Evolutionary conservation across 2,329 filamentous ascomycete species (phyloP).

Genomic region (Massarina eburnea): DNA sequence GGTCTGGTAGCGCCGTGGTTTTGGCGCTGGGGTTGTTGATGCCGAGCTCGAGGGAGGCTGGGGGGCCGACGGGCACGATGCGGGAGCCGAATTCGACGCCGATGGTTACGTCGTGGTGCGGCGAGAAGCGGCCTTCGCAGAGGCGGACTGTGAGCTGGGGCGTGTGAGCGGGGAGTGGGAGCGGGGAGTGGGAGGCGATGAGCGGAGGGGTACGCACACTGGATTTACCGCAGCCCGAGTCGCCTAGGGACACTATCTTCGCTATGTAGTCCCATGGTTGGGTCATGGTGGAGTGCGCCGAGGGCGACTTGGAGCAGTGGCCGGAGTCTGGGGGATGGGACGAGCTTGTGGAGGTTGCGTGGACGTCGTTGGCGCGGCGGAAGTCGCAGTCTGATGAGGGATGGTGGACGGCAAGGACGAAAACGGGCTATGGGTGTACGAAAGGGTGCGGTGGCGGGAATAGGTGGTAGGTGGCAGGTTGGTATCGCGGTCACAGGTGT

Average conservation of each 20-base stretch:
- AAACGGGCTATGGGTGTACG: no score
- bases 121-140: conserved; percentile 92
- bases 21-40: conserved; percentile 53
- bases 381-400: neutral
- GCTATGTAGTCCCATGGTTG: conserved; percentile 97
- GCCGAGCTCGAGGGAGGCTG: conserved; percentile 63
- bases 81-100: conserved; percentile 94
- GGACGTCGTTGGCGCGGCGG: neutral
- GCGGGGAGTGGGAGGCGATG: neutral
- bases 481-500: no score
- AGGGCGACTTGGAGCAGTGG: conserved; percentile 8
- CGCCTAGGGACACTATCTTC: conserved; percentile 96
- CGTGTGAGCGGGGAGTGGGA: conserved; percentile 13
- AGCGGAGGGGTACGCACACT: conserved; percentile 52
- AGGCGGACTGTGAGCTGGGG: conserved; percentile 82
- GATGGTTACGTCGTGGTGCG: conserved; percentile 95
- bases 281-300: conserved; percentile 41
- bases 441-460: no score
- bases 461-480: no score
- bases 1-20: conserved; percentile 21
- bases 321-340: conserved; percentile 3
- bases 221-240: conserved; percentile 95
- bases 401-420: no score
- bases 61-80: conserved; percentile 87
- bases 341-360: neutral